Evolutionary conservation across 2,329 filamentous ascomycete species (phyloP), one percentile per base, ranked within the genome.

Genomic region (Penicillium brasilianum): DNA sequence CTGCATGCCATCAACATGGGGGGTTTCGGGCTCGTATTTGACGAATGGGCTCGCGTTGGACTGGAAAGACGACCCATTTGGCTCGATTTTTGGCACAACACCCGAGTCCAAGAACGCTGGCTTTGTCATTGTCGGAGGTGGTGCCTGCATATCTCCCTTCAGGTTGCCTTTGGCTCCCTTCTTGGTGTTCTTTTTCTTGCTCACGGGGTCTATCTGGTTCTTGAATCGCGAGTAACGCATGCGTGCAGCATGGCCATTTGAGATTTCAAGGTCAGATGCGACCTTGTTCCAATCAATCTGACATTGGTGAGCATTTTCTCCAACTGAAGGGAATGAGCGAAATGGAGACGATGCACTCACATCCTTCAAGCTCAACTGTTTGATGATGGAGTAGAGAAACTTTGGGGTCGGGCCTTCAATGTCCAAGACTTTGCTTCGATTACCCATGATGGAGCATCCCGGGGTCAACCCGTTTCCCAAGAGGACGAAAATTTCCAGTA

Each of bases 221-320:
- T 78, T 81, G 72, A 85, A 85, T 37, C 84, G 81, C 22, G 81
- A 83, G 69, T 81, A 86, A 30, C 84, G 80, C 84, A 86, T 86
- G 41, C 84, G 81, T 14, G 84, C 84, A 3, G 84, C 84, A 66
- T 86, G 84, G 39, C 83, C 84, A 56, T 85, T 86, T 37, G 81
- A 82, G 57, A 86, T 84, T 48, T 80, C 80, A 13, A 83, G 72
- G 50, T 83, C 74, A 2, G 71, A 72, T 14, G 84, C 83, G 16
- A 86, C 82, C 41, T 76, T 69, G 51, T 79, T 80, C 84, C 84
- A 86, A 65, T 86, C 81, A 63, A 85, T 79, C 82, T 84, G 55
- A 18, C 8, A 43, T 10, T 22, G 16, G 2, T 46, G 9, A 53
- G 32, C 9, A 51, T 48, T 37, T 9, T 30, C 22, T 16, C 14